Evolutionary conservation across 257 asterid species (phyloP), one percentile per base, ranked within the genome.

Genomic region (Datura wrightii): DNA sequence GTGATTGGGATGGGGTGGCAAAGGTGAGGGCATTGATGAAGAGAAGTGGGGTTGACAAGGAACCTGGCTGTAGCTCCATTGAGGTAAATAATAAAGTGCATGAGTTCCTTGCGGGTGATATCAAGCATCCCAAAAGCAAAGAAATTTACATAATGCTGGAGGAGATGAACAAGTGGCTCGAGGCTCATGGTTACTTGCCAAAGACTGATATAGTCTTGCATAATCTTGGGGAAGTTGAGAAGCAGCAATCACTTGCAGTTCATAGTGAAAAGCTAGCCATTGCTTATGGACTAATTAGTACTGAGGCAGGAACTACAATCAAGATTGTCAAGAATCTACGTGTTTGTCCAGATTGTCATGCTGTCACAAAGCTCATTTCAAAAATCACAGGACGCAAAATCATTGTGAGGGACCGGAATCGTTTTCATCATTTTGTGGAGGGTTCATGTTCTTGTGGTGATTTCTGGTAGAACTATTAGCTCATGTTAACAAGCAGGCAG

Each of bases 271-370:
- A 52, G 74, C 85, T 87, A 50, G 89, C 89, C 8, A 80, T 87
- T 53, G 87, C 89, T 14, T 87, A 84, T 39, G 89, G 87, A 36
- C 87, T 87, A 42, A 80, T 87, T 9, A 87, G 89, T 74, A 87
- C 85, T 24, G 60, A 15, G 48, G 76, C 83, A 39, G 87, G 89
- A 60, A 76, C 82, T 80, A 84, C 89, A 10, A 58, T 87, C 74
- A 87, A 81, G 85, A 84, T 87, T 37, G 89, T 84, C 31, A 87
- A 87, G 85, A 87, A 87, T 76, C 87, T 87, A n/a, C 84, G 89
- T 58, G 87, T 87, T 19, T 87, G 89, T 55, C 56, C 65, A 42
- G 89, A 87, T 74, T 87, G 89, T 24, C 89, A 87, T 85, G 19
- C 83, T 11, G 89, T 87, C 55, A 84, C 87, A 37, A 87, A 87